Evolutionary conservation across 805 yeast genomes (phyloP).

Genomic region (Lachancea lanzarotensis): DNA sequence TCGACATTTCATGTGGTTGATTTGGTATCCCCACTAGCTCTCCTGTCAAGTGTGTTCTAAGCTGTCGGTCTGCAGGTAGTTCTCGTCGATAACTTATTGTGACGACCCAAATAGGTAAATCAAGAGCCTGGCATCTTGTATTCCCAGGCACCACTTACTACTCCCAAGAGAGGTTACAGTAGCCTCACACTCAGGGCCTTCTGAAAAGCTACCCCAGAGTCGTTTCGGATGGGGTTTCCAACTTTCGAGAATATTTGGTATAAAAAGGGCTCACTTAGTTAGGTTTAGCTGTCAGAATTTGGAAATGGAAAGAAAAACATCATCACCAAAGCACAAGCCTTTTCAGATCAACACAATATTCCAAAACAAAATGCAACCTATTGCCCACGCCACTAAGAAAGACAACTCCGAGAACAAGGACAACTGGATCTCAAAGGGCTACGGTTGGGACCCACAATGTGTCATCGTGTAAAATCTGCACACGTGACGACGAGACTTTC

Average conservation of each 20-base stretch:
- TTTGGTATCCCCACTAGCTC: neutral
- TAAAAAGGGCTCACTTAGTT: neutral
- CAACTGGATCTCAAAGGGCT: constrained; percentile 12
- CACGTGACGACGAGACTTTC: too few relatives aligned
- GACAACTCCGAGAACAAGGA: constrained; percentile 12
- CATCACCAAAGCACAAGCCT: neutral
- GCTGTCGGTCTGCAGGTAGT: neutral
- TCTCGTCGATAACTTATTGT: neutral
- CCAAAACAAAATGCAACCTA: constrained; percentile 8
- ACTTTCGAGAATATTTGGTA: neutral
- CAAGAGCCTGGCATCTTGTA: neutral
- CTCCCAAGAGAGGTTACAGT: neutral
- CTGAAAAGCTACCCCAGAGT: neutral
- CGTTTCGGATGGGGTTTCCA: neutral
- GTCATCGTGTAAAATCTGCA: constrained; percentile 10
- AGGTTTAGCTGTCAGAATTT: neutral
- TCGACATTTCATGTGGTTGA: neutral
- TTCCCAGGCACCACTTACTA: neutral
- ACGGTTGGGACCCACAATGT: constrained; percentile 13
- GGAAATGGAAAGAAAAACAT: neutral
- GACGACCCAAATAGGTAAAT: constrained; percentile 3
- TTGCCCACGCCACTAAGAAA: constrained; percentile 11
- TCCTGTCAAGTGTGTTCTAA: neutral
- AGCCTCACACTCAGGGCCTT: neutral
- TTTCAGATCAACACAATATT: neutral